Percentiles rank a stretch among this genome's conserved stretches.
phyloP scores from a whole-genome alignment of 2,329 filamentous ascomycete genomes.

The Aspergillus carbonarius region DNA sequence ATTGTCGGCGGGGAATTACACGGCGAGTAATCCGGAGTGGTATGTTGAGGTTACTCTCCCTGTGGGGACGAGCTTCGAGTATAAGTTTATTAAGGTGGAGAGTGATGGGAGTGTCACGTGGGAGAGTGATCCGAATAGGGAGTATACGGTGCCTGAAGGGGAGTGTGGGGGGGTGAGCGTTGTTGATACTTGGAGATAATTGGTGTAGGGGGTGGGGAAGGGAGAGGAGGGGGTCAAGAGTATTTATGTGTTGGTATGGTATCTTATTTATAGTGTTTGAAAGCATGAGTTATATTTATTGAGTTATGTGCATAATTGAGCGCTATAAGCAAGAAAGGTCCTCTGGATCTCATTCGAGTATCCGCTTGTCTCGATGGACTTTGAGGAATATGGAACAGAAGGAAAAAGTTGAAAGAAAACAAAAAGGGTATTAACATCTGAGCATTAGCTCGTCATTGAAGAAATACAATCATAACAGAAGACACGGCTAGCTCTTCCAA shows the following conservation, averaged over 20 bases:
- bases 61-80: conserved; percentile 59
- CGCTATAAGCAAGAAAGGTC: background rate
- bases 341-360: background rate
- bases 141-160: conserved; percentile 39
- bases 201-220: background rate
- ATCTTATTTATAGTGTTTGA: too few relatives aligned
- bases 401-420: conserved; percentile 4
- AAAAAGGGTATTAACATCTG: conserved; percentile 9
- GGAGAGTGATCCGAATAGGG: conserved; percentile 59
- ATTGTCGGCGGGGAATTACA: conserved; percentile 61
- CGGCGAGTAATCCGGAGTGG: conserved; percentile 62
- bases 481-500: conserved; percentile 29
- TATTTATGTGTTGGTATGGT: too few relatives aligned
- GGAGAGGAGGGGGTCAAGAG: background rate
- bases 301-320: background rate
- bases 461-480: conserved; percentile 27
- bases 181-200: conserved; percentile 44
- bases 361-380: background rate
- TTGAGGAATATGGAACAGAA: background rate
- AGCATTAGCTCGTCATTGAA: background rate
- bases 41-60: conserved; percentile 54
- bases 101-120: conserved; percentile 54
- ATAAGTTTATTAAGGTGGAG: conserved; percentile 65
- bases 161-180: conserved; percentile 36
- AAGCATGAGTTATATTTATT: background rate